Conservation (phyloP, 108 stramenopile genomes). For the Cyclotella atomus region DNA sequence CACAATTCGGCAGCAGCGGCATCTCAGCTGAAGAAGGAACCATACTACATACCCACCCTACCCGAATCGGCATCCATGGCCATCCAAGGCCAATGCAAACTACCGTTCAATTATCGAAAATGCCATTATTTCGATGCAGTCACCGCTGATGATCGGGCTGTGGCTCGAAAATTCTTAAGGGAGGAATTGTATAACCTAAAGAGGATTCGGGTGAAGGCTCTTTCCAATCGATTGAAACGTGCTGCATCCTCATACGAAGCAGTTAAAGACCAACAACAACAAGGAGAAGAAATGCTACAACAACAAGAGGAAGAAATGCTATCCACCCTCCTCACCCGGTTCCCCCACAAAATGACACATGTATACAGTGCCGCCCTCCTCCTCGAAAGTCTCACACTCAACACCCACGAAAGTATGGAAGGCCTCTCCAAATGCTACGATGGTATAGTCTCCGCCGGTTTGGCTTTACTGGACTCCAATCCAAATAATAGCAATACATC, state of each 20-base stretch:
- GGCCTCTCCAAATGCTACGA: conserved; percentile 91
- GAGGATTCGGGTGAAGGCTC: conserved; percentile 52
- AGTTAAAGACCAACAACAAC: conserved; percentile 15
- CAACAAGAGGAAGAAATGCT: conserved; percentile 30
- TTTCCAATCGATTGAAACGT: too few species aligned
- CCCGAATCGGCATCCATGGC: conserved; percentile 32
- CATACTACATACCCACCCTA: conserved; percentile 34
- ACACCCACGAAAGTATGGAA: conserved; percentile 75
- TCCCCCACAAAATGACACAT: conserved; percentile 65
- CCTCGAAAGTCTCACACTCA: conserved; percentile 72
- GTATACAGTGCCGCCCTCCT: conserved; percentile 67
- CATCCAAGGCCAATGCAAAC: conserved; percentile 41
- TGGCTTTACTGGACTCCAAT: conserved; percentile 66
- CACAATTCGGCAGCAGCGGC: background rate
- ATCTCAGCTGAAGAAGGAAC: conserved; percentile 16
- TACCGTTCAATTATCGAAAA: conserved; percentile 85
- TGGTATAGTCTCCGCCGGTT: conserved; percentile 84
- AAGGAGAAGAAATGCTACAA: conserved; percentile 29
- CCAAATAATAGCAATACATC: conserved; percentile 5
- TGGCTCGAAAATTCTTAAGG: conserved; percentile 63
- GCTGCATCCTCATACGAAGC: conserved; percentile 21
- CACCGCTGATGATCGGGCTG: conserved; percentile 60
- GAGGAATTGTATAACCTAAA: conserved; percentile 40
- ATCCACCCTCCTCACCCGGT: conserved; percentile 35
- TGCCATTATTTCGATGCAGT: conserved; percentile 75